Base-by-base conservation (phyloP, 2,329 filamentous ascomycete species). In the Stachybotrys chartarum region DNA sequence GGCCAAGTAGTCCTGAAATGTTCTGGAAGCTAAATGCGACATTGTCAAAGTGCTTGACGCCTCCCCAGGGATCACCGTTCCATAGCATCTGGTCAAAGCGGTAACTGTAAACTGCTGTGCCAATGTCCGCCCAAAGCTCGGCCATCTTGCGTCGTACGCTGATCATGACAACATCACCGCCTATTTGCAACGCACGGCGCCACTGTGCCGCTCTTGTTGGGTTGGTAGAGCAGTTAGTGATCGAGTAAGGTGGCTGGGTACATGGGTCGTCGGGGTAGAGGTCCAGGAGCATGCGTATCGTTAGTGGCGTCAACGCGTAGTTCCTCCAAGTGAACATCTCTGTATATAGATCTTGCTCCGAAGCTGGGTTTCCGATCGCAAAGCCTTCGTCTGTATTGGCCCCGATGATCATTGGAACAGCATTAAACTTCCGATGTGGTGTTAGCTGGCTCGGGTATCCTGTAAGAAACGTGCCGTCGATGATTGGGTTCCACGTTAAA, bases 1-100 rank as follows among this genome's bases (percentile, higher is more conserved):
- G 72, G 0, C 76, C 76, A n/a, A 79, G 63, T 30, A 73, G 57
- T 0, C 77, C 77, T 1, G 70, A 72, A 50, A 78, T 77, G 55
- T 80, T 79, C 61, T 79, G 75, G 62, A 80, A 79, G 57, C 71
- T 75, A 61, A 76, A 80, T 2, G 75, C 75, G 1, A 78, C 77
- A 51, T 80, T 79, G 60, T 71, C 70, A 54, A 78, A 79, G 57
- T 80, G 78, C 55, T 71, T 71, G 17, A 75, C 70, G 2, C 75
- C 76, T 7, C 70, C 69, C 57, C 72, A 70, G 14, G 68, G 67
- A 3, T 62, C 60, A 7, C 71, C 68, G 57, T 74, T 71, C 68
- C 74, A 78, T 24, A 70, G 64, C n/a, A 68, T 66, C 55, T 76
- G 76, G 59, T 79, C 76, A 55, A 80, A 79, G 2, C 77, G 74